A percentile compares a stretch with the other conserved stretches of the same genome.
Evolutionary conservation across 2,329 filamentous ascomycete genomes (phyloP).

Genomic region (Trichoderma asperellum): DNA sequence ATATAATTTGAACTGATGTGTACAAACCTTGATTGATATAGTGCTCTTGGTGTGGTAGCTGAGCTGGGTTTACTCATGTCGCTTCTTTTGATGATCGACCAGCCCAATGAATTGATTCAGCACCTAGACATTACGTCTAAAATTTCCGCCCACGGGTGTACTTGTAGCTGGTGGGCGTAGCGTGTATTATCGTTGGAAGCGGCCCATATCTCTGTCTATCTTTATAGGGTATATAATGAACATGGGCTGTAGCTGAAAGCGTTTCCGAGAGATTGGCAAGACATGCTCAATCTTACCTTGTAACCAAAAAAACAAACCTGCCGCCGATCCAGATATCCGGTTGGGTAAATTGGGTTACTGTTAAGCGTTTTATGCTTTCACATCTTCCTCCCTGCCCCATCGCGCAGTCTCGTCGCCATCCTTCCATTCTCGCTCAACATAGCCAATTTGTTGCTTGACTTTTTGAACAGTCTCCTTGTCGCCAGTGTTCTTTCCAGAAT

Average conservation of each 20-base stretch:
- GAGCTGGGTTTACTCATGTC: neutral
- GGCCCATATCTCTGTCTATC: conserved; percentile 19
- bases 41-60: neutral
- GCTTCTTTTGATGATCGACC: neutral
- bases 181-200: neutral
- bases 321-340: neutral
- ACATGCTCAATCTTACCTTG: neutral
- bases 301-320: neutral
- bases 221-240: conserved; percentile 24
- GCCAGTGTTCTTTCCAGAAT: conserved; percentile 92
- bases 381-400: conserved; percentile 66
- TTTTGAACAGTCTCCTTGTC: conserved; percentile 75
- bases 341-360: neutral
- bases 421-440: conserved; percentile 81
- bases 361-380: conserved; percentile 29
- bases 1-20: neutral
- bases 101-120: too few relatives aligned
- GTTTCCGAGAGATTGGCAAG: neutral
- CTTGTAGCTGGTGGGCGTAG: neutral
- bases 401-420: conserved; percentile 81
- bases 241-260: neutral
- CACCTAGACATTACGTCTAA: neutral
- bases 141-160: neutral
- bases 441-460: conserved; percentile 85
- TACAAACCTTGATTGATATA: neutral